Percentiles rank a stretch among this genome's conserved stretches.
Evolutionary conservation across 192 early-diverging fungal genomes (phyloP).

Genomic region (Podila clonocystis): DNA sequence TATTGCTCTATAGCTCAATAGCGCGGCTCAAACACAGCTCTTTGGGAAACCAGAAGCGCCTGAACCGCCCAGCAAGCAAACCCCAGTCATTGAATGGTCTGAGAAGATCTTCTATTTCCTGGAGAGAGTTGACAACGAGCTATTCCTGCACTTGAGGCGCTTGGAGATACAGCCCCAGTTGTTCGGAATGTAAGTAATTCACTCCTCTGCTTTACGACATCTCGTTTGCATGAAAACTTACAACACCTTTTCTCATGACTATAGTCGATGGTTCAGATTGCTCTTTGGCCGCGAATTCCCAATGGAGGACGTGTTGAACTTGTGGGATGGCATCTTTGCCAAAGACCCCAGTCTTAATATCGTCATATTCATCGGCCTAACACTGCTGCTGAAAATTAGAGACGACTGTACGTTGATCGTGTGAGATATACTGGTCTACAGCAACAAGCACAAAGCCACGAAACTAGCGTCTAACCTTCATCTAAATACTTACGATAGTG

Average conservation of each 20-base stretch:
- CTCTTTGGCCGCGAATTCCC: slow-evolving; percentile 92
- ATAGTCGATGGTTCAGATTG: slow-evolving; percentile 87
- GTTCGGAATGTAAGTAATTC: slow-evolving; percentile 81
- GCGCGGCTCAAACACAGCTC: slow-evolving; percentile 12
- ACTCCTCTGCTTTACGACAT: background rate
- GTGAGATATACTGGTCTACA: too few species aligned
- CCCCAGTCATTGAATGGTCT: slow-evolving; percentile 82
- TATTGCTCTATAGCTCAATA: slow-evolving; percentile 9
- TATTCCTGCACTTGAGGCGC: slow-evolving; percentile 74
- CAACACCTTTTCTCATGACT: slow-evolving; percentile 7
- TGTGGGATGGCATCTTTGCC: slow-evolving; percentile 95
- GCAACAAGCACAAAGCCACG: too few species aligned
- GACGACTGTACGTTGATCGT: slow-evolving; percentile 66
- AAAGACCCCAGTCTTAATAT: slow-evolving; percentile 80
- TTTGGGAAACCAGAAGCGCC: slow-evolving; percentile 32
- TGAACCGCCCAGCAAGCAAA: slow-evolving; percentile 55
- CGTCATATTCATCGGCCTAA: slow-evolving; percentile 85
- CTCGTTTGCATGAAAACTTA: background rate
- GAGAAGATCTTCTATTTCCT: slow-evolving; percentile 78
- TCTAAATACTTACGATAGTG: slow-evolving; percentile 44
- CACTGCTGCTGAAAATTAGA: slow-evolving; percentile 75
- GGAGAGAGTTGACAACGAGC: slow-evolving; percentile 71
- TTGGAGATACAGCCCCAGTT: slow-evolving; percentile 94
- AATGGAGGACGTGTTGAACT: slow-evolving; percentile 69
- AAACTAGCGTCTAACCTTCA: background rate